These are phyloP conservation scores for Colletotrichum brevisporum DNA, from an alignment of 2,329 filamentous ascomycete species.

Conservation along the genomic window DNA sequence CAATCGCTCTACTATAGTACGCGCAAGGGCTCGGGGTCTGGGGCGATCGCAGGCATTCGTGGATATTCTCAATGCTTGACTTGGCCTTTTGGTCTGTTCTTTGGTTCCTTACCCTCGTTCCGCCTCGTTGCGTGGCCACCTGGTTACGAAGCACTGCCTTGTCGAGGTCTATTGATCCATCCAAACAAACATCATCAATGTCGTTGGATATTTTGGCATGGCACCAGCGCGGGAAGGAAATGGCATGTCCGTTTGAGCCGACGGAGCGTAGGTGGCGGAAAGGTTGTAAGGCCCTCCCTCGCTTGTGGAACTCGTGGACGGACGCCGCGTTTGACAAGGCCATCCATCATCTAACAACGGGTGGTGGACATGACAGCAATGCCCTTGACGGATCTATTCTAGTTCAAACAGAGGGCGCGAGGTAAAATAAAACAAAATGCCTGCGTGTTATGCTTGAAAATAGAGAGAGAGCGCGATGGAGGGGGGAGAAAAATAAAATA, in stretches of 20 bases:
- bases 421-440: constrained; percentile 2
- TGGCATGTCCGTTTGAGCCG: neutral
- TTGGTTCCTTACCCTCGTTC: neutral
- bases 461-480: neutral
- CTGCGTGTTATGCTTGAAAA: too few relatives aligned
- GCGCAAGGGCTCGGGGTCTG: constrained; percentile 1
- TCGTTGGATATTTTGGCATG: neutral
- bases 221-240: neutral
- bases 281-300: too few relatives aligned
- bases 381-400: neutral
- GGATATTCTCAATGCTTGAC: constrained; percentile 14
- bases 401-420: neutral
- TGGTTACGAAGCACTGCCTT: too few relatives aligned
- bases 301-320: constrained; percentile 2
- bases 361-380: too few relatives aligned
- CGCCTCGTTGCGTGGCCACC: neutral
- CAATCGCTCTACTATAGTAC: neutral
- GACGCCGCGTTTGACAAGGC: constrained; percentile 12
- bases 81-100: neutral
- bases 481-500: neutral
- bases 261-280: constrained; percentile 5
- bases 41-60: constrained; percentile 12
- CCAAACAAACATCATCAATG: neutral
- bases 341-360: too few relatives aligned
- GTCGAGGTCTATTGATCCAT: neutral